These are phyloP conservation scores for Oidiodendron maius DNA, from an alignment of 495 filamentous ascomycete genomes.

Conservation along the genomic window DNA sequence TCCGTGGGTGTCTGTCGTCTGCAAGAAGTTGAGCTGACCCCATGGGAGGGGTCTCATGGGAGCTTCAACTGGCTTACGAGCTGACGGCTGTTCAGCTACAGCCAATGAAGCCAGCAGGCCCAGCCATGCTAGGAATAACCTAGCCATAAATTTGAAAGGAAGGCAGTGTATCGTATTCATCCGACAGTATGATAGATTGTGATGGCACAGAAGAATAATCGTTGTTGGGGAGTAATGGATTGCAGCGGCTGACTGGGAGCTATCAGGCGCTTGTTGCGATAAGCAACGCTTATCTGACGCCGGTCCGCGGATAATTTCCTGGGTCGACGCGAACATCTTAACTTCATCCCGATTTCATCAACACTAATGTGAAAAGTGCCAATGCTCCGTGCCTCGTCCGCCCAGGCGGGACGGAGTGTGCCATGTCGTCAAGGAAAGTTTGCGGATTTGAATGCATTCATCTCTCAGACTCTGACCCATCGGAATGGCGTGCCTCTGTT, in stretches of 20 bases:
- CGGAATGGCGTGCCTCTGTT: not conserved
- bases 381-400: not conserved
- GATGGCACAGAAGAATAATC: too few species aligned
- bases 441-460: not conserved
- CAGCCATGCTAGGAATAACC: conserved; percentile 17
- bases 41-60: conserved; percentile 79
- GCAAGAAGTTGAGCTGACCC: conserved; percentile 91
- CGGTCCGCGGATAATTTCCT: not conserved
- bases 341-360: not conserved
- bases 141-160: conserved; percentile 13
- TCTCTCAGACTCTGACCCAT: not conserved
- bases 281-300: not conserved
- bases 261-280: not conserved
- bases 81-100: conserved; percentile 68
- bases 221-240: too few species aligned
- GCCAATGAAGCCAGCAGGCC: conserved; percentile 17
- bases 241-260: too few species aligned
- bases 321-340: not conserved
- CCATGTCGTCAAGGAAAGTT: not conserved
- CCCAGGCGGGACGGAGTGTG: not conserved
- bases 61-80: conserved; percentile 69
- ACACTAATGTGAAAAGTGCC: not conserved
- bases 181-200: not conserved
- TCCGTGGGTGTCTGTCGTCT: conserved; percentile 92
- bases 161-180: not conserved